Evolutionary conservation across 202 grass and related monocot species (phyloP).

Genomic region (Schoenoplectus tabernaemontani): DNA sequence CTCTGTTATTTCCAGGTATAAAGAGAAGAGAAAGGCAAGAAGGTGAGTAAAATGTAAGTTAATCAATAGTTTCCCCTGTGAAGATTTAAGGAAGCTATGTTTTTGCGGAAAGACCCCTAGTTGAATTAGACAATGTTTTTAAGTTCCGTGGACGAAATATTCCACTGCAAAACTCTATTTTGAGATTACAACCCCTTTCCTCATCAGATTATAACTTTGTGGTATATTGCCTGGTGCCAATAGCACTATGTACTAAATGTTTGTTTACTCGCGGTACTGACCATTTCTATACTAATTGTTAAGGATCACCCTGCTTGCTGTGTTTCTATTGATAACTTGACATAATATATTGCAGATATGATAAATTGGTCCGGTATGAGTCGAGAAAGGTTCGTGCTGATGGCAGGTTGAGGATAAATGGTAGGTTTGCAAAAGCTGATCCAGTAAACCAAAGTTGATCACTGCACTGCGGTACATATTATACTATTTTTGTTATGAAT

Average conservation of each 20-base stretch:
- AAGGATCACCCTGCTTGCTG: too few relatives aligned
- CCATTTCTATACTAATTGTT: too few relatives aligned
- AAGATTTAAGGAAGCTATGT: too few relatives aligned
- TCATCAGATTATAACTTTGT: too few relatives aligned
- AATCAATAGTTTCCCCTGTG: too few relatives aligned
- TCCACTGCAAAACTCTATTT: background rate
- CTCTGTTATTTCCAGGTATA: constrained; percentile 69
- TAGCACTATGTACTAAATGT: too few relatives aligned
- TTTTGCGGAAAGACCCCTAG: too few relatives aligned
- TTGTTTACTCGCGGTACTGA: too few relatives aligned
- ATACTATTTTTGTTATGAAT: background rate
- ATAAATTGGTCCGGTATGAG: constrained; percentile 81
- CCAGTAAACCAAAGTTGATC: constrained; percentile 2
- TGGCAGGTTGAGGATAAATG: constrained; percentile 65
- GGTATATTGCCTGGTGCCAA: background rate
- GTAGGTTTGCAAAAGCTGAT: constrained; percentile 55
- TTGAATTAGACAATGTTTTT: too few relatives aligned
- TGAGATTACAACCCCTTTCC: background rate
- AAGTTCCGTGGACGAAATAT: too few relatives aligned
- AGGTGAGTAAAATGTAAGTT: too few relatives aligned
- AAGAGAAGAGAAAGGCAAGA: constrained; percentile 91
- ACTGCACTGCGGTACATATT: background rate
- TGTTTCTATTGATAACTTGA: background rate
- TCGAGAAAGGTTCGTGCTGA: constrained; percentile 76
- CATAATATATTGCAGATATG: constrained; percentile 44